Percentiles rank a stretch among this genome's conserved stretches.
Conservation (phyloP, 345 rosid genomes). For the Pseudoturritis turrita region DNA sequence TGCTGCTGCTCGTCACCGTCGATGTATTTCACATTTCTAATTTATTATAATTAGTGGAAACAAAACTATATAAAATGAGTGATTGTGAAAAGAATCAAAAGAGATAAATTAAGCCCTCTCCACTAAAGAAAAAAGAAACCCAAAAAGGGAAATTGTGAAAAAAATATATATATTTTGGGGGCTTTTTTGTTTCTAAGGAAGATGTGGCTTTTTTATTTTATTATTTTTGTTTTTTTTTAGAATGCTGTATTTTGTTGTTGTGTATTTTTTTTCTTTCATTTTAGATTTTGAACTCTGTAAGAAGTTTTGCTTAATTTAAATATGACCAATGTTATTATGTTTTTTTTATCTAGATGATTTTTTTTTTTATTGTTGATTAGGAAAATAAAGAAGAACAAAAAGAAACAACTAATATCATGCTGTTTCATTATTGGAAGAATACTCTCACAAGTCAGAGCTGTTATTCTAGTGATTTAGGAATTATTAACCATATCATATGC, state of each 20-base stretch:
- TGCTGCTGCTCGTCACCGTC: conserved; percentile 60
- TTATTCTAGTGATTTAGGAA: conserved; percentile 17
- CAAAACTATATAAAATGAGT: conserved; percentile 1
- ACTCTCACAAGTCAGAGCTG: conserved; percentile 24
- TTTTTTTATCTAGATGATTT: neutral
- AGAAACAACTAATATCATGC: conserved; percentile 19
- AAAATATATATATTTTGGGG: neutral
- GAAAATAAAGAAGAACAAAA: neutral
- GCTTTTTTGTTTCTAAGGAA: conserved; percentile 35
- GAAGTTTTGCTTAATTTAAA: conserved; percentile 32
- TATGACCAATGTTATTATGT: conserved; percentile 18
- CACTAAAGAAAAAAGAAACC: conserved; percentile 9
- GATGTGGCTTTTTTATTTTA: conserved; percentile 44
- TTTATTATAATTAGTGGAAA: neutral
- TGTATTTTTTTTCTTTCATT: conserved; percentile 1
- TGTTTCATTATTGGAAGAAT: conserved; percentile 25
- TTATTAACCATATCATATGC: conserved; percentile 22
- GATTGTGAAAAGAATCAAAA: neutral
- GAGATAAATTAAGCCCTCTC: conserved; percentile 53
- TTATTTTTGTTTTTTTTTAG: conserved; percentile 21
- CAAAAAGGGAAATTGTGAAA: conserved; percentile 3
- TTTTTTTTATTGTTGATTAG: neutral
- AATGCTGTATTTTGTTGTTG: conserved; percentile 20
- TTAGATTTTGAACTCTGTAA: conserved; percentile 29
- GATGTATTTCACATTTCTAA: conserved; percentile 79